A percentile compares a stretch with the other conserved stretches of the same genome.
These are phyloP conservation scores for Tricholoma saponaceum DNA, from an alignment of 768 basidiomycete species.

Conservation along the genomic window DNA sequence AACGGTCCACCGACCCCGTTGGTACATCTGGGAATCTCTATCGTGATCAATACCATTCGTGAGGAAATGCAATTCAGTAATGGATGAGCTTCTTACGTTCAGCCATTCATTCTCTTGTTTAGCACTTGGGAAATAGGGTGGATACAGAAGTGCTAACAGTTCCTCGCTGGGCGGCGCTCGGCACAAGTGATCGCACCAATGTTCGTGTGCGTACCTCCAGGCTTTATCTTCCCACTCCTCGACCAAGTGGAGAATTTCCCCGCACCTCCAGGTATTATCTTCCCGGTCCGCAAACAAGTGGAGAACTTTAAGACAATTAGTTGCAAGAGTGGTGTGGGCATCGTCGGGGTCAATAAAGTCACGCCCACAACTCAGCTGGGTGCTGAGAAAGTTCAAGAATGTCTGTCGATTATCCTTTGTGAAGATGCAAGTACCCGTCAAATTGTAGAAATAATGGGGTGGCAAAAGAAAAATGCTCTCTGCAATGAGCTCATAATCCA, in stretches of 20 bases:
- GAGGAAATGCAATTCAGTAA: too few relatives aligned
- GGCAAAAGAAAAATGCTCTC: background rate
- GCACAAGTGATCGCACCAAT: background rate
- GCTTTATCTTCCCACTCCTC: background rate
- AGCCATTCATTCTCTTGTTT: background rate
- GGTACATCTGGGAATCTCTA: too few relatives aligned
- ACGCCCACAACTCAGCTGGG: too few relatives aligned
- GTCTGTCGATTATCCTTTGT: background rate
- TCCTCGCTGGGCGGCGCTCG: background rate
- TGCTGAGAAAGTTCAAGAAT: background rate
- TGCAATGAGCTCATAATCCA: background rate
- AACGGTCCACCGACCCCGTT: too few relatives aligned
- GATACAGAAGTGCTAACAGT: background rate
- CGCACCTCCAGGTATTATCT: too few relatives aligned
- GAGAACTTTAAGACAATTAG: background rate
- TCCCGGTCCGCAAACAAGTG: too few relatives aligned
- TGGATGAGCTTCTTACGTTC: background rate
- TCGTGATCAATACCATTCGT: too few relatives aligned
- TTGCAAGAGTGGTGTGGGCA: background rate
- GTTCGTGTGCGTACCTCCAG: background rate
- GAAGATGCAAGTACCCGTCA: background rate
- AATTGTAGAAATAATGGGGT: background rate
- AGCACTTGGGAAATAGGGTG: background rate
- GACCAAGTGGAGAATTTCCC: too few relatives aligned
- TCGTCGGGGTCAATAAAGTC: background rate